Percentiles rank a stretch among this genome's conserved stretches.
Conservation (phyloP, 2,329 filamentous ascomycete genomes). For the Fusarium heterosporum region DNA sequence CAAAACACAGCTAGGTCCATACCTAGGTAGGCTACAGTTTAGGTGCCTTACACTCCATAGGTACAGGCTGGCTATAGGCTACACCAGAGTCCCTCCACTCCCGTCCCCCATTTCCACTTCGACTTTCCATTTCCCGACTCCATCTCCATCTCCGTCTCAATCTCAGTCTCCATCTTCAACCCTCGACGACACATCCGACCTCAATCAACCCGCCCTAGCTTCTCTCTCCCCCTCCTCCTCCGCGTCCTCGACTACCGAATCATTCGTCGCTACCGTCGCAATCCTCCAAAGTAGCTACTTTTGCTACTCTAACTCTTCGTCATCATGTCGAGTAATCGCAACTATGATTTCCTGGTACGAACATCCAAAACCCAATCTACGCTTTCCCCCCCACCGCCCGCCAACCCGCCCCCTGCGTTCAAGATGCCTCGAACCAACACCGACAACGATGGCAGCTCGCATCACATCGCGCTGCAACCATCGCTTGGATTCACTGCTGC, state of each 20-base stretch:
- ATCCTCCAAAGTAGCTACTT: slow-evolving; percentile 28
- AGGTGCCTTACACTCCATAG: not conserved
- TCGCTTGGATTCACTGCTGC: slow-evolving; percentile 1
- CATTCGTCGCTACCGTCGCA: slow-evolving; percentile 27
- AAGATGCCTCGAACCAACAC: slow-evolving; percentile 23
- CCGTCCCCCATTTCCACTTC: slow-evolving; percentile 21
- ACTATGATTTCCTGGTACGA: slow-evolving; percentile 98
- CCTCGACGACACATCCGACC: slow-evolving; percentile 35
- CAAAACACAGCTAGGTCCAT: not conserved
- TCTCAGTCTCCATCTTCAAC: slow-evolving; percentile 37
- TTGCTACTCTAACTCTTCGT: slow-evolving; percentile 41
- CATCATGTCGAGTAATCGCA: slow-evolving; percentile 94
- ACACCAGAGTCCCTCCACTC: slow-evolving; percentile 15
- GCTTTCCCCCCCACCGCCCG: slow-evolving; percentile 34
- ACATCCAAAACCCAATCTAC: slow-evolving; percentile 38
- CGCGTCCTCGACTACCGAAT: slow-evolving; percentile 18
- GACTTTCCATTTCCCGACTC: slow-evolving; percentile 13
- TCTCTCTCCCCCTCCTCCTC: slow-evolving; percentile 21
- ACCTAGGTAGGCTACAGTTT: not conserved
- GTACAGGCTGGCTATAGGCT: not conserved
- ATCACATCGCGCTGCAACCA: slow-evolving; percentile 4
- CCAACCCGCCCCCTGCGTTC: slow-evolving; percentile 32
- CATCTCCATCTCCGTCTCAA: slow-evolving; percentile 19
- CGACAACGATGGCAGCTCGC: slow-evolving; percentile 10
- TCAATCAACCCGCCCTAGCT: slow-evolving; percentile 12